A percentile compares a stretch with the other conserved stretches of the same genome.
Evolutionary conservation across 768 basidiomycete genomes (phyloP).

Genomic region (Hydnomerulius pinastri): DNA sequence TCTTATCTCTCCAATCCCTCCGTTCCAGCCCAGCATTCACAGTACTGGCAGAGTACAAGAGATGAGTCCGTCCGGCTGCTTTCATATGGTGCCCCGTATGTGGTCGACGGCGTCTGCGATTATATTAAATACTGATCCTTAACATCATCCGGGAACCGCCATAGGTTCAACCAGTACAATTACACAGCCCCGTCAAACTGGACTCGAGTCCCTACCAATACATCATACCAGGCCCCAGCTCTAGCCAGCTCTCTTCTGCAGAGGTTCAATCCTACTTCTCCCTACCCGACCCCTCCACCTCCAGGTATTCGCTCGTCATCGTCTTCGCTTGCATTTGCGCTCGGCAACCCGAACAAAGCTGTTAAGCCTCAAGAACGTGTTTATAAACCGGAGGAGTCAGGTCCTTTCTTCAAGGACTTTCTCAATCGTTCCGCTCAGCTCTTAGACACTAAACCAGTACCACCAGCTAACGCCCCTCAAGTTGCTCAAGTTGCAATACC

Average conservation of each 20-base stretch:
- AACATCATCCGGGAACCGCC: conserved; percentile 2
- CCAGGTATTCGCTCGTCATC: conserved; percentile 65
- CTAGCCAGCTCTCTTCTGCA: conserved; percentile 71
- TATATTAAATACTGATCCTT: conserved; percentile 1
- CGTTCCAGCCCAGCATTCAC: conserved; percentile 44
- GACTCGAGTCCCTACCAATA: conserved; percentile 42
- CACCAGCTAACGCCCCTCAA: conserved; percentile 13
- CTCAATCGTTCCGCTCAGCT: conserved; percentile 51
- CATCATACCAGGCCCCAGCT: conserved; percentile 53
- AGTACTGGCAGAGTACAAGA: conserved; percentile 66
- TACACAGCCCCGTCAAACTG: conserved; percentile 43
- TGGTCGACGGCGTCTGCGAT: conserved; percentile 4
- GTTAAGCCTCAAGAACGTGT: conserved; percentile 27
- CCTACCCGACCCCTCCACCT: conserved; percentile 73
- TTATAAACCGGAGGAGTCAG: conserved; percentile 59
- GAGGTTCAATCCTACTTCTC: conserved; percentile 55
- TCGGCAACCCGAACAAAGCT: conserved; percentile 49
- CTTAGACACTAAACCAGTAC: conserved; percentile 29
- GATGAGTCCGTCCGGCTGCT: conserved; percentile 63
- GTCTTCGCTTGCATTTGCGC: conserved; percentile 75
- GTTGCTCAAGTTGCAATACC: conserved; percentile 19
- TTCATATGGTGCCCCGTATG: conserved; percentile 53
- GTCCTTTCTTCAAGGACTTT: conserved; percentile 66
- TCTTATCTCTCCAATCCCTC: conserved; percentile 55
- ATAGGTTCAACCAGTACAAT: conserved; percentile 26